phyloP scores from a whole-genome alignment of 805 yeast species.

The Starmerella sirachaensis region DNA sequence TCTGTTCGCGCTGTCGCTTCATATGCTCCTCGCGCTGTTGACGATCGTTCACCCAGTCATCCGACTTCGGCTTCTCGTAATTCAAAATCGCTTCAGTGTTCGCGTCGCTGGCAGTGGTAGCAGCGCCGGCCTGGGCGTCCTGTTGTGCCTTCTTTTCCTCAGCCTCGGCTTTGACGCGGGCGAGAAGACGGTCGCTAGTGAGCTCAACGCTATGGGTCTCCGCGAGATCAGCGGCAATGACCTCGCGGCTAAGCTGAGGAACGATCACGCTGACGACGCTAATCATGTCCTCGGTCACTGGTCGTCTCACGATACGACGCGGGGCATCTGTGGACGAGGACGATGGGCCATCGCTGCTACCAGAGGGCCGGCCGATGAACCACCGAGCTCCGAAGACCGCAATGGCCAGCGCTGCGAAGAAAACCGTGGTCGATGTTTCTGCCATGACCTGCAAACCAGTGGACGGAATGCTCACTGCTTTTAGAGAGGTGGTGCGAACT shows the following conservation, averaged over 20 bases:
- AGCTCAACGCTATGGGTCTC: slow-evolving; percentile 57
- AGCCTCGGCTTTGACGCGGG: slow-evolving; percentile 51
- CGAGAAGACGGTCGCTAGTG: slow-evolving; percentile 62
- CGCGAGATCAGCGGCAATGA: slow-evolving; percentile 61
- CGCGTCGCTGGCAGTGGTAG: slow-evolving; percentile 27
- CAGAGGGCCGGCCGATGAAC: slow-evolving; percentile 10
- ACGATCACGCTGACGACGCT: slow-evolving; percentile 76
- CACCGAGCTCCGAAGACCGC: slow-evolving; percentile 16
- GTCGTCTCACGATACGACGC: slow-evolving; percentile 18
- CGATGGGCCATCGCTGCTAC: no score
- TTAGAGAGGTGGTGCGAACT: no score
- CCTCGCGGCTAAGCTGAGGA: slow-evolving; percentile 55
- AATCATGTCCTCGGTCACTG: slow-evolving; percentile 45
- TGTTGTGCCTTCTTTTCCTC: slow-evolving; percentile 3
- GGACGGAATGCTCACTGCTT: not conserved
- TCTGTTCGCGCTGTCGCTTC: slow-evolving; percentile 40
- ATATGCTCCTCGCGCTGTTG: slow-evolving; percentile 36
- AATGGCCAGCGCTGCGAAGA: slow-evolving; percentile 20
- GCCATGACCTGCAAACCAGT: no score
- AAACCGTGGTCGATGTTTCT: slow-evolving; percentile 19
- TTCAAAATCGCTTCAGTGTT: no score
- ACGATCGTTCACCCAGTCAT: slow-evolving; percentile 34
- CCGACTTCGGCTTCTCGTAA: slow-evolving; percentile 4
- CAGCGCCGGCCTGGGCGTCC: slow-evolving; percentile 20
- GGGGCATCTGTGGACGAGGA: not conserved